A percentile compares a stretch with the other conserved stretches of the same genome.
phyloP scores from a whole-genome alignment of 2,329 filamentous ascomycete species.

The Whalleya microplaca region DNA sequence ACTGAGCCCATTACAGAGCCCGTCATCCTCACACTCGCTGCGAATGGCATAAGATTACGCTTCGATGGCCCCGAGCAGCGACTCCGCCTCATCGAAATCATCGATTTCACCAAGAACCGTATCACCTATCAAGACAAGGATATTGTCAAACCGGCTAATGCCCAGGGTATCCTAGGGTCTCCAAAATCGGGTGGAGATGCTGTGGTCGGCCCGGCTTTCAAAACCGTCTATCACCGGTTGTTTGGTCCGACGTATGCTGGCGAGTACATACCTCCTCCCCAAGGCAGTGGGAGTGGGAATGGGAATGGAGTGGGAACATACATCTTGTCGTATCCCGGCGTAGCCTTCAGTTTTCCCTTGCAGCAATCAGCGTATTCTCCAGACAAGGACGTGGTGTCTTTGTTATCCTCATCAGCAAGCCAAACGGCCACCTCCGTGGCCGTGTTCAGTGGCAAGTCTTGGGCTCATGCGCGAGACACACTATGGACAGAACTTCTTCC shows the following conservation, averaged over 20 bases:
- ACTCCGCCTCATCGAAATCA: slow-evolving; percentile 84
- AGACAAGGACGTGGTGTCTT: slow-evolving; percentile 78
- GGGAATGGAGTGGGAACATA: slow-evolving; percentile 70
- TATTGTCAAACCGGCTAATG: slow-evolving; percentile 67
- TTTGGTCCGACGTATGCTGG: slow-evolving; percentile 93
- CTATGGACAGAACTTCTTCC: slow-evolving; percentile 77
- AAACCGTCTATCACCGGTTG: slow-evolving; percentile 90
- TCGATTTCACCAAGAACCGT: slow-evolving; percentile 84
- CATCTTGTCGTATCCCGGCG: slow-evolving; percentile 89
- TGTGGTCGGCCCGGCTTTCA: slow-evolving; percentile 72
- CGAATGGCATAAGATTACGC: slow-evolving; percentile 85
- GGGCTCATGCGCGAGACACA: slow-evolving; percentile 77
- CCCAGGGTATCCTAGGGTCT: slow-evolving; percentile 34
- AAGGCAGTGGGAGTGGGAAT: slow-evolving; percentile 45
- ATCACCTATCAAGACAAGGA: slow-evolving; percentile 72
- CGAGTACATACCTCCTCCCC: slow-evolving; percentile 76
- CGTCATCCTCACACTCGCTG: slow-evolving; percentile 74
- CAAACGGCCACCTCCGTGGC: slow-evolving; percentile 84
- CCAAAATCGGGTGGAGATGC: slow-evolving; percentile 34
- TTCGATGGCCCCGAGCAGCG: slow-evolving; percentile 95
- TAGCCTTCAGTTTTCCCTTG: slow-evolving; percentile 90
- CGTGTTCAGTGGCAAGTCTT: slow-evolving; percentile 87
- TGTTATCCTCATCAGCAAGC: slow-evolving; percentile 78
- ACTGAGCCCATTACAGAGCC: slow-evolving; percentile 74
- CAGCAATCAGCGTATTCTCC: slow-evolving; percentile 74